Percentiles rank a stretch among this genome's conserved stretches.
Evolutionary conservation across 768 basidiomycete species (phyloP).

Genomic region (Ramaria rubella): DNA sequence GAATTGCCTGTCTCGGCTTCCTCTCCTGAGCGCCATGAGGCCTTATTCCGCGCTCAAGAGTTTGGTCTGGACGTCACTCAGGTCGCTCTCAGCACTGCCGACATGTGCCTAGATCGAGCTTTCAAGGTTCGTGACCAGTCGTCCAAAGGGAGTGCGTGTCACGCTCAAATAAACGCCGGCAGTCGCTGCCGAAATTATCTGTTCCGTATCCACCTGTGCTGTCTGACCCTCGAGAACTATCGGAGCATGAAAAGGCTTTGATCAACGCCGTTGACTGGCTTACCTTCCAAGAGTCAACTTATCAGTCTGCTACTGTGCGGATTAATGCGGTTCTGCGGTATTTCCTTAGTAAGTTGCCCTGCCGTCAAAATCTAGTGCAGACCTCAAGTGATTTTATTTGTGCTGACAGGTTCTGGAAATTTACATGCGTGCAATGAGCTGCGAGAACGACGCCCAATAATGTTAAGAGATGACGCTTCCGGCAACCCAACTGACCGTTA

Average conservation of each 20-base stretch:
- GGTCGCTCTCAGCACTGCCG: constrained; percentile 77
- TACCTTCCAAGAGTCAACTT: constrained; percentile 66
- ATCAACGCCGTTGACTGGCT: constrained; percentile 94
- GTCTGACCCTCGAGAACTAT: constrained; percentile 44
- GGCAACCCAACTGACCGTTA: constrained; percentile 7
- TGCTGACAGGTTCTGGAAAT: constrained; percentile 56
- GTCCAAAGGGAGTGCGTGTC: no score
- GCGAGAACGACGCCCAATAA: constrained; percentile 6
- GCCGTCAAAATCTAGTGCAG: no score
- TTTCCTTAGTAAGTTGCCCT: constrained; percentile 65
- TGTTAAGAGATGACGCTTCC: constrained; percentile 4
- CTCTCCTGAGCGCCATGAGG: constrained; percentile 55
- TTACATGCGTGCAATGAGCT: constrained; percentile 32
- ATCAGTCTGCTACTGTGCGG: constrained; percentile 73
- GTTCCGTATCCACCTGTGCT: constrained; percentile 33
- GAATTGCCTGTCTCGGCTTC: constrained; percentile 63
- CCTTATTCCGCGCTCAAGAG: constrained; percentile 69
- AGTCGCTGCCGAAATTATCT: neutral
- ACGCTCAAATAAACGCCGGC: constrained; percentile 6
- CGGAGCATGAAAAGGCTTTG: constrained; percentile 54
- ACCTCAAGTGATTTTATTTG: no score
- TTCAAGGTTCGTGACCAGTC: constrained; percentile 43
- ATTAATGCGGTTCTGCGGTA: constrained; percentile 85
- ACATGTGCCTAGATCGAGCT: constrained; percentile 64
- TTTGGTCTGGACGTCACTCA: constrained; percentile 78